Evolutionary conservation across 495 filamentous ascomycete species (phyloP), one percentile per base, ranked within the genome.

Genomic region (Durotheca rogersii): DNA sequence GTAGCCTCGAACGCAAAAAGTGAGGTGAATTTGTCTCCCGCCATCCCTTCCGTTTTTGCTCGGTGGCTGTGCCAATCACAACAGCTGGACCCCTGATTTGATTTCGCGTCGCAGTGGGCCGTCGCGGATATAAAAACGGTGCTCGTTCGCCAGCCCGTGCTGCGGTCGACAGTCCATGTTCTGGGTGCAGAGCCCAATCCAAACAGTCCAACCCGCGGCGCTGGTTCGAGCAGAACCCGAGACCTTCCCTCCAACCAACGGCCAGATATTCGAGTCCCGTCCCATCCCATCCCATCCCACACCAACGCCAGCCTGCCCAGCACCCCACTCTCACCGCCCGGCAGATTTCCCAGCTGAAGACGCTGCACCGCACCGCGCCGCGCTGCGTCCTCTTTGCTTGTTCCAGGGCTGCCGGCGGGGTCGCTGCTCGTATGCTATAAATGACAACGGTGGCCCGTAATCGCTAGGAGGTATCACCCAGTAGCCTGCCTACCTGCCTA

Each of bases 241-340:
- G 23, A 9, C 23, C 23, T 27, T 27, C 23, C 23, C 23, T 27
- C 23, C 9, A n/a, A n/a, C n/a, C n/a, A n/a, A n/a, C n/a, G n/a
- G n/a, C n/a, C n/a, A n/a, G n/a, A n/a, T n/a, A n/a, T n/a, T n/a
- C n/a, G n/a, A n/a, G n/a, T n/a, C n/a, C n/a, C n/a, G n/a, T n/a
- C n/a, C n/a, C n/a, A n/a, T 27, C 9, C 23, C 23, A 27, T 27
- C 23, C 23, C n/a, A n/a, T n/a, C n/a, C n/a, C n/a, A n/a, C n/a
- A n/a, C n/a, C n/a, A n/a, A n/a, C n/a, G n/a, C n/a, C n/a, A n/a
- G n/a, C n/a, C n/a, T n/a, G n/a, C n/a, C n/a, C n/a, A n/a, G n/a
- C n/a, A n/a, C 55, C 62, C 62, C 62, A 60, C 62, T 35, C 57
- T 62, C 62, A 64, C 61, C 57, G 61, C 61, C 58, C 69, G 72